phyloP scores from a whole-genome alignment of 306 rosid genomes.

The Dalbergia cultrata region DNA sequence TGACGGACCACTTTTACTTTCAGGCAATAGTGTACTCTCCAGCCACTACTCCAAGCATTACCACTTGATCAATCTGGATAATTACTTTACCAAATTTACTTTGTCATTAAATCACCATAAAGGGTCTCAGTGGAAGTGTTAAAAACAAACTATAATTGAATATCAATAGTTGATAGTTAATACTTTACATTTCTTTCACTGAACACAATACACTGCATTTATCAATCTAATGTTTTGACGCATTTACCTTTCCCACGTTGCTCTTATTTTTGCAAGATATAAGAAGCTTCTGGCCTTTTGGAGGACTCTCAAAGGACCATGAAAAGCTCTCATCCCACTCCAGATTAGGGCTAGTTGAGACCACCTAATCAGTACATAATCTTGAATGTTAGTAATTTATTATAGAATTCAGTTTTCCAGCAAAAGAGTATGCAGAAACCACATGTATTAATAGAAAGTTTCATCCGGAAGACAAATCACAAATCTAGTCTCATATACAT shows the following conservation, averaged over 20 bases:
- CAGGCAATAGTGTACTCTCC: constrained; percentile 95
- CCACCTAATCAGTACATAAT: constrained; percentile 68
- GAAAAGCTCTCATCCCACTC: constrained; percentile 97
- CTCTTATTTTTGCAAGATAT: constrained; percentile 99
- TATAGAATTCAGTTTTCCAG: background rate
- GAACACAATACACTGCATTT: constrained; percentile 1
- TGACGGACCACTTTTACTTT: no score
- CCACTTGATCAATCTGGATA: constrained; percentile 93
- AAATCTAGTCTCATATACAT: constrained; percentile 5
- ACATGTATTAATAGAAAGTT: constrained; percentile 4
- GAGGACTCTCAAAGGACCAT: constrained; percentile 99
- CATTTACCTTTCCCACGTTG: constrained; percentile 95
- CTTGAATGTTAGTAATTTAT: constrained; percentile 33
- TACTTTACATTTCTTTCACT: no score
- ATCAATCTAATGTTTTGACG: constrained; percentile 3
- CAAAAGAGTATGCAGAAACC: background rate
- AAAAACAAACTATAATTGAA: constrained; percentile 15
- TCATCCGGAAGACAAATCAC: background rate
- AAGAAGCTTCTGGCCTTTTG: constrained; percentile 97
- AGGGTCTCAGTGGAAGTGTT: constrained; percentile 10
- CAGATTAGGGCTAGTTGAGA: constrained; percentile 93
- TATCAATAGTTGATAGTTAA: background rate
- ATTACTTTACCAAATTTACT: constrained; percentile 97
- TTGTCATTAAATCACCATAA: constrained; percentile 57
- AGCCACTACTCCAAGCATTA: constrained; percentile 97